Evolutionary conservation across 2,329 filamentous ascomycete genomes (phyloP).

Genomic region (Diaporthe vaccinii): DNA sequence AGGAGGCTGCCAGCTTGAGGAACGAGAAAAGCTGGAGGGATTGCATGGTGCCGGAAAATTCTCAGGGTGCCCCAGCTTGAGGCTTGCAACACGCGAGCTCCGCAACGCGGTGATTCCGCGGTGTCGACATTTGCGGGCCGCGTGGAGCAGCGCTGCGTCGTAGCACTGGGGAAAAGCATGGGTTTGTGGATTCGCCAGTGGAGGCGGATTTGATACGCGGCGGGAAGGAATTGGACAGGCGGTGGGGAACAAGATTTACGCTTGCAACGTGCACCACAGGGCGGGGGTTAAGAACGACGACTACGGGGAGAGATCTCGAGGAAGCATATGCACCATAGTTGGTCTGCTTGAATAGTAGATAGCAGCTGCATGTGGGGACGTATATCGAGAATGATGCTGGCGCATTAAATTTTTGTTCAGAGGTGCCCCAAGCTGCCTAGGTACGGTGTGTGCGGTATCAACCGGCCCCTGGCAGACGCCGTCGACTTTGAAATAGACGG

Average conservation of each 20-base stretch:
- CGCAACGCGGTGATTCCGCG: constrained; percentile 23
- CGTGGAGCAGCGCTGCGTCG: constrained; percentile 9
- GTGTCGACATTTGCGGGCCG: constrained; percentile 28
- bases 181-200: neutral
- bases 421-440: neutral
- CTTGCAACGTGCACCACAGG: neutral
- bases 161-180: constrained; percentile 4
- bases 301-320: neutral
- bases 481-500: neutral
- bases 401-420: neutral
- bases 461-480: neutral
- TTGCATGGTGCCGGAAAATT: constrained; percentile 22
- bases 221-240: constrained; percentile 2
- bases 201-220: constrained; percentile 7
- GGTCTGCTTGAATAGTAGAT: neutral
- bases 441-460: neutral
- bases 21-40: constrained; percentile 2
- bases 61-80: constrained; percentile 20
- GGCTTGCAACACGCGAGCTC: constrained; percentile 23
- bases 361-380: neutral
- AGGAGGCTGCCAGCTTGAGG: constrained; percentile 13
- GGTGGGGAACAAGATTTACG: constrained; percentile 4
- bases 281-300: neutral
- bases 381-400: neutral
- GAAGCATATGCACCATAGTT: neutral